Conservation (phyloP, 148 eudicot species). For the Rhododendron molle region DNA sequence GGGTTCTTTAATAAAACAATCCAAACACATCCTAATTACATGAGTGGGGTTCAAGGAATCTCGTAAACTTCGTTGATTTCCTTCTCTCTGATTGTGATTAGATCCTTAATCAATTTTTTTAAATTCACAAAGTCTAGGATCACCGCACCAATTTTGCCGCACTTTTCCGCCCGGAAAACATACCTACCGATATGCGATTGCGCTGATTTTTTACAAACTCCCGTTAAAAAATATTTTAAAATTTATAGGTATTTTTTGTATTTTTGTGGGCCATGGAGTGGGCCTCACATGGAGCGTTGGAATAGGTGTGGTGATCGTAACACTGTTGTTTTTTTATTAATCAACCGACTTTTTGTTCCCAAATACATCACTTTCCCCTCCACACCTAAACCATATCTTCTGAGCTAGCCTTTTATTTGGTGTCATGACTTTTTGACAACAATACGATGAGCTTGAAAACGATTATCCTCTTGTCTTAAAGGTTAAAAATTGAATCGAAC, state of each 20-base stretch:
- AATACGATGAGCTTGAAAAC: background rate
- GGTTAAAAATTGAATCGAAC: background rate
- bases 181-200: too few species aligned
- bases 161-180: too few species aligned
- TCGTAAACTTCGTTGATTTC: constrained; percentile 6
- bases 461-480: background rate
- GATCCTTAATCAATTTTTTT: background rate
- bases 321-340: background rate
- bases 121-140: too few species aligned
- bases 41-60: constrained; percentile 18
- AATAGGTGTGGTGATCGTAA: too few species aligned
- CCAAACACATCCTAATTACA: background rate
- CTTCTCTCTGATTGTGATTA: background rate
- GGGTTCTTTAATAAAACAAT: background rate
- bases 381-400: background rate
- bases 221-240: too few species aligned
- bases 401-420: background rate
- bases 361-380: background rate
- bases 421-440: background rate
- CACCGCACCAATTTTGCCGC: too few species aligned
- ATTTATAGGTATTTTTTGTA: too few species aligned
- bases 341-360: background rate
- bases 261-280: too few species aligned
- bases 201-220: too few species aligned
- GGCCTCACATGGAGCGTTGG: too few species aligned